These are phyloP conservation scores for Grosmannia penicillata DNA, from an alignment of 2,329 filamentous ascomycete genomes.

Conservation along the genomic window DNA sequence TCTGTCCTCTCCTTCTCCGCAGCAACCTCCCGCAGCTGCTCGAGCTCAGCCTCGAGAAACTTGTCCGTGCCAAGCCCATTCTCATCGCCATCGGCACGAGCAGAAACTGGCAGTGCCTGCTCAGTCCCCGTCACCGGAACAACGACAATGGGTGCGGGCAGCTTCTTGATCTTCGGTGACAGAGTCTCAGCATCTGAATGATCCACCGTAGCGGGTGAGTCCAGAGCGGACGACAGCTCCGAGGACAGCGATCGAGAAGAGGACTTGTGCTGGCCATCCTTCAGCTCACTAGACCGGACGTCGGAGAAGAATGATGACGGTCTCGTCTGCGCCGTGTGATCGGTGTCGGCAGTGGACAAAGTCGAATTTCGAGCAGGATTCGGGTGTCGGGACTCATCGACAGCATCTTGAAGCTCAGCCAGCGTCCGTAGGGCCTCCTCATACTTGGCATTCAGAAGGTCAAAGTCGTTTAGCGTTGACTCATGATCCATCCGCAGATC, in stretches of 20 bases:
- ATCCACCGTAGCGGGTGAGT: conserved; percentile 52
- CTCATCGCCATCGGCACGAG: neutral
- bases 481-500: conserved; percentile 88
- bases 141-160: conserved; percentile 5
- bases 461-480: conserved; percentile 63
- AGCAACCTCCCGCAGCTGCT: conserved; percentile 54
- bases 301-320: conserved; percentile 79
- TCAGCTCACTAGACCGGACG: conserved; percentile 53
- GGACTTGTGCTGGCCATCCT: conserved; percentile 50
- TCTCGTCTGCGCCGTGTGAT: conserved; percentile 35
- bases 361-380: conserved; percentile 37
- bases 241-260: conserved; percentile 87
- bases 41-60: conserved; percentile 46
- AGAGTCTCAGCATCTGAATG: conserved; percentile 44
- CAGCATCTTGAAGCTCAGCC: conserved; percentile 69
- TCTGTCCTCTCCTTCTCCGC: conserved; percentile 66
- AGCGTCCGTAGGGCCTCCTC: conserved; percentile 73
- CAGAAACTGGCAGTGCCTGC: too few relatives aligned
- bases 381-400: conserved; percentile 64
- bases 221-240: conserved; percentile 79
- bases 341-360: conserved; percentile 35
- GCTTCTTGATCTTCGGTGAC: conserved; percentile 10
- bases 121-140: conserved; percentile 5
- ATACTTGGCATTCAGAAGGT: conserved; percentile 74
- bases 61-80: neutral